phyloP scores from a whole-genome alignment of 2,329 filamentous ascomycete species.

The Davidsoniella neocaledoniae region DNA sequence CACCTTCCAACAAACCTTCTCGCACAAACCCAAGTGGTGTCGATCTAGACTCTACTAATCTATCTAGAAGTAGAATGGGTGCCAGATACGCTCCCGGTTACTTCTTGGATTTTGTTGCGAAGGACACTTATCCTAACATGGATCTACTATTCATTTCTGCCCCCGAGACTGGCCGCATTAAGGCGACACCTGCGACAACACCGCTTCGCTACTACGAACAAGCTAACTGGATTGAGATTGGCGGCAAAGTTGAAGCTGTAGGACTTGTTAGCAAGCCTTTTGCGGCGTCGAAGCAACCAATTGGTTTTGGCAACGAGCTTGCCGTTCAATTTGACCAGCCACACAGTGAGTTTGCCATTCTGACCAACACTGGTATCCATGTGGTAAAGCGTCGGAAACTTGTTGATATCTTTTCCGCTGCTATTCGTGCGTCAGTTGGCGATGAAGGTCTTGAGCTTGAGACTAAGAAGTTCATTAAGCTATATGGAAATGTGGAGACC shows the following conservation, averaged over 20 bases:
- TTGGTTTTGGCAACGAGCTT: slow-evolving; percentile 86
- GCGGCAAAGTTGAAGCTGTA: slow-evolving; percentile 58
- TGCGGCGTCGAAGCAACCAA: slow-evolving; percentile 46
- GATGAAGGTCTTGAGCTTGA: slow-evolving; percentile 70
- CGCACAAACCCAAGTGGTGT: slow-evolving; percentile 23
- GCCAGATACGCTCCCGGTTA: slow-evolving; percentile 68
- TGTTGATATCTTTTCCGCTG: slow-evolving; percentile 79
- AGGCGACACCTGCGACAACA: slow-evolving; percentile 35
- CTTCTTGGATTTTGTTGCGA: slow-evolving; percentile 69
- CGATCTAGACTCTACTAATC: slow-evolving; percentile 32
- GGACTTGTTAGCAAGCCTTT: slow-evolving; percentile 61
- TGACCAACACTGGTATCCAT: slow-evolving; percentile 84
- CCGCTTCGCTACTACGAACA: slow-evolving; percentile 56
- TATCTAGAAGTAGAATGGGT: slow-evolving; percentile 34
- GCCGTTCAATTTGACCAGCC: slow-evolving; percentile 86
- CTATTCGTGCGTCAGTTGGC: slow-evolving; percentile 55
- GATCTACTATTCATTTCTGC: slow-evolving; percentile 70
- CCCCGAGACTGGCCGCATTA: slow-evolving; percentile 76
- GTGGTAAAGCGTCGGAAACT: slow-evolving; percentile 68
- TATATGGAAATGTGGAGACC: slow-evolving; percentile 78
- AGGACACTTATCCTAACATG: slow-evolving; percentile 36
- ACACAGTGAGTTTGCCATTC: slow-evolving; percentile 68
- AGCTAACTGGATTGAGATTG: slow-evolving; percentile 62
- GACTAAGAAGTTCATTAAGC: slow-evolving; percentile 64
- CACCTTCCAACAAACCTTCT: slow-evolving; percentile 37